Base-by-base conservation (phyloP, 1,284 basidiomycete genomes). In the Ustilago vetiveriae region DNA sequence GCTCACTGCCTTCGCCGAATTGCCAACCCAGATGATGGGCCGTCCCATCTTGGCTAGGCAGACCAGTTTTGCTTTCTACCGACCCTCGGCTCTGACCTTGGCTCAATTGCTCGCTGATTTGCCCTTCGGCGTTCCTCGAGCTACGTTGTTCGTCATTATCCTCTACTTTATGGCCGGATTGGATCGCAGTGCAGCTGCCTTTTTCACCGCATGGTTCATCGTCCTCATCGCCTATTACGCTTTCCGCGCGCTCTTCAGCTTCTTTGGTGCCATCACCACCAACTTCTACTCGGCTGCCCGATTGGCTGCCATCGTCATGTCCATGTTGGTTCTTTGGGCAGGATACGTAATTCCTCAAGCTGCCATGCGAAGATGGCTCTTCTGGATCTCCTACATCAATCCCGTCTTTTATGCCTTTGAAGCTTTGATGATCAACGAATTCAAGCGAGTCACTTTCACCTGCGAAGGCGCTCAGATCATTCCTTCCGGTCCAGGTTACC, bases 281-380 rank as follows among this genome's bases (percentile, higher is more conserved):
- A 66, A 73, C 66, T 74, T 68, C 33, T 64, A 70, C 46, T 64
- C 59, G 41, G 75, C 74, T 0, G 72, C 74, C 6, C 53, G 75
- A 32, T 41, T 76, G n/a, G 72, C 73, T 14, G 74, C 75, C 19
- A 54, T 74, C n/a, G 56, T 74, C 66, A 75, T 78, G 48, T 47
- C 70, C 19, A 38, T 47, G 22, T 48, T 76, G n/a, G 72, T 75
- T 4, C 57, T 76, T 11, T 76, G 62, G 56, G 68, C 74, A 5
- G 74, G 76, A 10, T 78, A 74, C 41, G 76, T 75, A 14, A 68
- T 77, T 22, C 76, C 74, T 1, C 72, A 66, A 30, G 55, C 53
- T 4, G 84, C 86, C 56, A 92, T 94, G 91, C 90, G 92, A 80
- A 84, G 90, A 47, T 94, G 92, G 92, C 81, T 94, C 16, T 92